Percentiles rank a stretch among this genome's conserved stretches.
Conservation (phyloP, 257 asterid species). For the Linaria vulgaris region DNA sequence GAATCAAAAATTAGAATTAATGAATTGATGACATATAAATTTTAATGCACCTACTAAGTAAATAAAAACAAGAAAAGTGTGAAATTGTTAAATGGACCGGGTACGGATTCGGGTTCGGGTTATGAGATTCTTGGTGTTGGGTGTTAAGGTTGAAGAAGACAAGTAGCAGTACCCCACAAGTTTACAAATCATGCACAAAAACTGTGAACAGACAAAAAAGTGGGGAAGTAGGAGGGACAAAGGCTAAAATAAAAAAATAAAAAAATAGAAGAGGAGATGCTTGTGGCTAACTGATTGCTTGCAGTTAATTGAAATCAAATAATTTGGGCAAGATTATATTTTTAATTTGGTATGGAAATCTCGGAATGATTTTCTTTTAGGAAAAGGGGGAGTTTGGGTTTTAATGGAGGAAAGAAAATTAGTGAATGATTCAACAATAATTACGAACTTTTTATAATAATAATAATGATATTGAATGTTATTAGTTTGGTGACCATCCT, state of each 20-base stretch:
- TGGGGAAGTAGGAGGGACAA: slow-evolving; percentile 8
- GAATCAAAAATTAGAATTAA: slow-evolving; percentile 32
- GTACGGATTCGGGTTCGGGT: neutral
- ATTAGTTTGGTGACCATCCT: slow-evolving; percentile 62
- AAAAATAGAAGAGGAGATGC: neutral
- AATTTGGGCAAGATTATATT: slow-evolving; percentile 21
- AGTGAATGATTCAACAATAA: neutral
- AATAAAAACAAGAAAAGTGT: slow-evolving; percentile 38
- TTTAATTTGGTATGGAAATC: no score
- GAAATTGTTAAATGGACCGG: slow-evolving; percentile 27
- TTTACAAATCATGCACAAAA: slow-evolving; percentile 30
- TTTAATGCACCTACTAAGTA: slow-evolving; percentile 14
- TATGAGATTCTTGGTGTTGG: slow-evolving; percentile 34
- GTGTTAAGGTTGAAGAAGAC: slow-evolving; percentile 34
- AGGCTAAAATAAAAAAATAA: neutral
- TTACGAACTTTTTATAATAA: slow-evolving; percentile 24
- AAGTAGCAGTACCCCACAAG: slow-evolving; percentile 30
- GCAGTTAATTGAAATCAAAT: slow-evolving; percentile 29
- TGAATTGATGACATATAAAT: slow-evolving; percentile 8
- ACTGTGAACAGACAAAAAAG: slow-evolving; percentile 23
- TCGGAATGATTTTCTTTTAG: no score
- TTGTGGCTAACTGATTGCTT: slow-evolving; percentile 22
- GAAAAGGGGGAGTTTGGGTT: slow-evolving; percentile 20
- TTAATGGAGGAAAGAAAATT: slow-evolving; percentile 5
- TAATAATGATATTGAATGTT: slow-evolving; percentile 19